Evolutionary conservation across 345 rosid genomes (phyloP).

Genomic region (Sisymbrium irio): DNA sequence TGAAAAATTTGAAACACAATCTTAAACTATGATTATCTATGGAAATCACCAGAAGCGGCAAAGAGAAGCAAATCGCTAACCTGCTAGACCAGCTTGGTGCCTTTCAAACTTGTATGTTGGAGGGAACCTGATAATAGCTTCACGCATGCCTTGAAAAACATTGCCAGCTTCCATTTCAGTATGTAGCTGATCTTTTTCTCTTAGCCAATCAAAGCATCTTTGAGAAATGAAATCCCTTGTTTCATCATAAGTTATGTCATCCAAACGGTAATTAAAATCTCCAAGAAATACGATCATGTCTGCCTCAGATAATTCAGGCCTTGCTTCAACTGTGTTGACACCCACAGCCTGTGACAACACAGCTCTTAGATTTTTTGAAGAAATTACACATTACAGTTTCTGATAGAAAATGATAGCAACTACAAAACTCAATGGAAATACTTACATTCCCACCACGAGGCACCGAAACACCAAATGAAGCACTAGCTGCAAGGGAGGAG

Average conservation of each 20-base stretch:
- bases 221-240: conserved; percentile 82
- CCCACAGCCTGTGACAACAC: conserved; percentile 43
- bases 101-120: conserved; percentile 84
- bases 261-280: conserved; percentile 78
- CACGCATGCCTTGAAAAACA: conserved; percentile 90
- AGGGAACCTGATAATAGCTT: conserved; percentile 72
- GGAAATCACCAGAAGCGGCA: background rate
- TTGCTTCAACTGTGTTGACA: conserved; percentile 43
- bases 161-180: conserved; percentile 76
- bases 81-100: conserved; percentile 70
- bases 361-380: background rate
- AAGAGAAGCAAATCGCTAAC: conserved; percentile 34
- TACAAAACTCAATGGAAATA: conserved; percentile 8
- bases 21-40: background rate
- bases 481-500: conserved; percentile 78
- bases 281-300: conserved; percentile 81
- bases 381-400: background rate
- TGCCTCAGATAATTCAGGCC: conserved; percentile 75
- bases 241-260: conserved; percentile 78
- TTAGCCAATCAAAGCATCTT: conserved; percentile 83
- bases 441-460: conserved; percentile 63
- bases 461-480: conserved; percentile 58
- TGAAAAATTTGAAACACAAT: background rate
- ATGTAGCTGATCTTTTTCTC: conserved; percentile 77
- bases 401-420: conserved; percentile 21